phyloP scores from a whole-genome alignment of 2,329 filamentous ascomycete genomes.

The Verticillium alfalfae region DNA sequence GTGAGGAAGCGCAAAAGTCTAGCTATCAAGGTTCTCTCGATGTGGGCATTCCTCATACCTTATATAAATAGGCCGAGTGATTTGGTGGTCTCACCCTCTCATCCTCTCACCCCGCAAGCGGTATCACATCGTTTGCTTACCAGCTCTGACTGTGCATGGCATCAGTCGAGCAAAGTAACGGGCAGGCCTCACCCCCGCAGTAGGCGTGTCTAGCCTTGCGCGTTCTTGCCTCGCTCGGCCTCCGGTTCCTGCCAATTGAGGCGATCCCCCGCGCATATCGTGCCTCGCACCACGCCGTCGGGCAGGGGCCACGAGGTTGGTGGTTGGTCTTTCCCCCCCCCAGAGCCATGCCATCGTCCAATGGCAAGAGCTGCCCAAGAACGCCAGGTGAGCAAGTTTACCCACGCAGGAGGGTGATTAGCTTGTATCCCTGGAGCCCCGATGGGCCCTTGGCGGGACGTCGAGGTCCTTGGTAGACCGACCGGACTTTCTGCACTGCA shows the following conservation, averaged over 20 bases:
- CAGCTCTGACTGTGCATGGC: not conserved
- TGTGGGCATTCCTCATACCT: not conserved
- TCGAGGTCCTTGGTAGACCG: not conserved
- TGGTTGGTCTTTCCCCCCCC: not conserved
- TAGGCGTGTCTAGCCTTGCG: not conserved
- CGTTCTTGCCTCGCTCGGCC: not conserved
- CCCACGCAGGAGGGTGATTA: not conserved
- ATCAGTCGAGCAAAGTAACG: no score
- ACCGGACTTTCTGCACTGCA: not conserved
- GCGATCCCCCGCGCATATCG: not conserved
- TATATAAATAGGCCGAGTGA: not conserved
- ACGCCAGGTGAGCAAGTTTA: not conserved
- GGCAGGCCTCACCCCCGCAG: not conserved
- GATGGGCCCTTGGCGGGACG: not conserved
- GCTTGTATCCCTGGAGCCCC: not conserved
- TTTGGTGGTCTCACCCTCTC: not conserved
- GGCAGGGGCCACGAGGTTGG: not conserved
- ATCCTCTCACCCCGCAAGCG: not conserved
- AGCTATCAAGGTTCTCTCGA: not conserved
- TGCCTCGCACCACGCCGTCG: not conserved
- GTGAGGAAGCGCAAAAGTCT: not conserved
- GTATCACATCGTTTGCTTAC: not conserved
- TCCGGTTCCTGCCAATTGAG: not conserved
- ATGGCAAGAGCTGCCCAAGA: not conserved
- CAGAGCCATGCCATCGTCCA: not conserved